These are phyloP conservation scores for Leccinum fallax DNA, from an alignment of 1,284 basidiomycete species.

Conservation along the genomic window DNA sequence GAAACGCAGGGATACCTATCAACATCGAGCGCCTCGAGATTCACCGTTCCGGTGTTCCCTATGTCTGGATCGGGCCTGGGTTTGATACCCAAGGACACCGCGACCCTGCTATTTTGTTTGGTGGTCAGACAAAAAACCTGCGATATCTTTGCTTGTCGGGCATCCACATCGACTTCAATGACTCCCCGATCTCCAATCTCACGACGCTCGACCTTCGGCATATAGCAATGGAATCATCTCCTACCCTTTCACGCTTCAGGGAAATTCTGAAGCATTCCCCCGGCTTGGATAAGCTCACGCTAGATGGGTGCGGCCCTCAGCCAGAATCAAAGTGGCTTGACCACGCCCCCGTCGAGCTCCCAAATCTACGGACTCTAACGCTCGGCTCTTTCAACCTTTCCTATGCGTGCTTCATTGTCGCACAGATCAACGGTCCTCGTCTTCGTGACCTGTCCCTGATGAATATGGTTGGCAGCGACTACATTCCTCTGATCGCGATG, in stretches of 20 bases:
- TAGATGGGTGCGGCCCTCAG: conserved; percentile 62
- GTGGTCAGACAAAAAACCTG: conserved; percentile 46
- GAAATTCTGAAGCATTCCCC: conserved; percentile 52
- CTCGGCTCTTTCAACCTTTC: conserved; percentile 52
- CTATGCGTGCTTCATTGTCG: conserved; percentile 48
- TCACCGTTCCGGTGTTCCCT: conserved; percentile 51
- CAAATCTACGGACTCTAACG: conserved; percentile 49
- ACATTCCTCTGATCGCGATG: conserved; percentile 44
- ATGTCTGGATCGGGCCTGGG: conserved; percentile 44
- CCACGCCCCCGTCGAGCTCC: conserved; percentile 45
- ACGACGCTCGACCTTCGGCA: conserved; percentile 61
- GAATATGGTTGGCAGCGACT: conserved; percentile 52
- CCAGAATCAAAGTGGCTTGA: conserved; percentile 24
- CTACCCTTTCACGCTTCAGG: conserved; percentile 49
- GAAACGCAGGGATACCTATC: conserved; percentile 37
- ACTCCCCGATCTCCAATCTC: conserved; percentile 49
- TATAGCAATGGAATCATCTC: conserved; percentile 51
- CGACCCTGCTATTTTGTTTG: conserved; percentile 45
- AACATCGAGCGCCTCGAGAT: conserved; percentile 59
- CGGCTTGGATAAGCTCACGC: conserved; percentile 49
- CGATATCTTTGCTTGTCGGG: conserved; percentile 45
- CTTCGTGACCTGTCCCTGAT: conserved; percentile 56
- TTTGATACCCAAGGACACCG: conserved; percentile 37
- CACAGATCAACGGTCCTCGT: conserved; percentile 51
- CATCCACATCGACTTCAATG: conserved; percentile 56